Percentiles rank a stretch among this genome's conserved stretches.
phyloP scores from a whole-genome alignment of 2,329 filamentous ascomycete genomes.

The Pseudogymnoascus sp. region DNA sequence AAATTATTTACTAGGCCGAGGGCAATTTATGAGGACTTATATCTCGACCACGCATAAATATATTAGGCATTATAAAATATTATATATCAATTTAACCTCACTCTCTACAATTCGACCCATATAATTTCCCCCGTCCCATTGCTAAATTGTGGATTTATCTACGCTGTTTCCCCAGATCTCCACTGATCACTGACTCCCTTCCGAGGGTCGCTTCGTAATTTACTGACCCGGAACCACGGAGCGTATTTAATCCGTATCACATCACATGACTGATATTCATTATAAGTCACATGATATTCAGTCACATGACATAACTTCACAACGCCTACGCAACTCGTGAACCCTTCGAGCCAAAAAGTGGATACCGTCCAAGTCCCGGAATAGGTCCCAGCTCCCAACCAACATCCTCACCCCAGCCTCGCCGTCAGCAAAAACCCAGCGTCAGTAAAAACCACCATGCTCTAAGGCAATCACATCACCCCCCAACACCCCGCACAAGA shows the following conservation, averaged over 20 bases:
- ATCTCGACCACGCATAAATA: background rate
- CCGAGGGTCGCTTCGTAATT: conserved; percentile 9
- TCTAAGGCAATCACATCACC: background rate
- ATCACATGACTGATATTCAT: background rate
- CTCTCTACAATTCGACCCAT: background rate
- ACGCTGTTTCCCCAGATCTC: background rate
- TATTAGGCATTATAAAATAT: background rate
- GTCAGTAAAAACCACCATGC: background rate
- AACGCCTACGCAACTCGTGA: background rate
- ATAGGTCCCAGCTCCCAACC: background rate
- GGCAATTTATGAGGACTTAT: background rate
- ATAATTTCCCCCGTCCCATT: background rate
- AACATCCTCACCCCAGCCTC: background rate
- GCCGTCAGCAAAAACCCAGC: background rate
- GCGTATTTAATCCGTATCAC: background rate
- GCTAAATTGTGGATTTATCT: background rate
- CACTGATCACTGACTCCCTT: conserved; percentile 8
- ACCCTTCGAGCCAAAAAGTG: background rate
- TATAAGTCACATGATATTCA: background rate
- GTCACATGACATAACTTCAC: background rate
- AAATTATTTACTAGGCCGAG: background rate
- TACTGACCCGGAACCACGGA: background rate
- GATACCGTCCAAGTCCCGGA: background rate
- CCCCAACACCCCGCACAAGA: background rate
- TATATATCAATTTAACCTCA: background rate